Evolutionary conservation across 1,284 basidiomycete genomes (phyloP).

Genomic region (Cutaneotrichosporon spelunceum): DNA sequence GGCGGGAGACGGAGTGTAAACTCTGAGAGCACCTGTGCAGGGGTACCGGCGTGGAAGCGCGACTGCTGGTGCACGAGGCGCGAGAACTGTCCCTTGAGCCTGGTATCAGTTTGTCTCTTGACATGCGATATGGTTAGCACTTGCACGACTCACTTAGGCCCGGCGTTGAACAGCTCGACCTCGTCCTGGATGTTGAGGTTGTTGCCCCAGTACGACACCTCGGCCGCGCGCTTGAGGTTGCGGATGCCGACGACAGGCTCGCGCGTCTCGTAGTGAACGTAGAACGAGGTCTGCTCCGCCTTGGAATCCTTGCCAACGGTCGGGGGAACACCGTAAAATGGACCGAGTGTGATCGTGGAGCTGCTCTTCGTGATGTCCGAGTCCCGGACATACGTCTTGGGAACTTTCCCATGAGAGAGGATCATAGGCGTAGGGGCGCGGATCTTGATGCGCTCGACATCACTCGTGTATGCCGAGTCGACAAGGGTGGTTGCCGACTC

Average conservation of each 20-base stretch:
- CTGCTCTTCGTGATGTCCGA: conserved; percentile 64
- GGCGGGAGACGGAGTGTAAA: conserved; percentile 70
- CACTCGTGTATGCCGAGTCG: conserved; percentile 76
- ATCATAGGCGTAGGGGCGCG: conserved; percentile 71
- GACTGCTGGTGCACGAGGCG: conserved; percentile 81
- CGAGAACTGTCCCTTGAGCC: conserved; percentile 93
- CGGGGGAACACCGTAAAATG: conserved; percentile 69
- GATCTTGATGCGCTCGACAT: conserved; percentile 77
- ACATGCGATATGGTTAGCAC: neutral
- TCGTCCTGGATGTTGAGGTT: conserved; percentile 92
- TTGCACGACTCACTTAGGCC: conserved; percentile 68
- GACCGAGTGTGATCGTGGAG: conserved; percentile 80
- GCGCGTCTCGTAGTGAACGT: conserved; percentile 76
- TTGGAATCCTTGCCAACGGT: conserved; percentile 54
- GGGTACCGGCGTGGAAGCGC: conserved; percentile 61
- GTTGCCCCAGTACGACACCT: conserved; percentile 95
- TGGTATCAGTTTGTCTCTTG: conserved; percentile 41
- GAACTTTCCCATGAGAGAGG: conserved; percentile 61
- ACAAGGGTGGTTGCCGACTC: conserved; percentile 63
- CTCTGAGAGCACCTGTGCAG: conserved; percentile 69
- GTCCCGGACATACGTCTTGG: conserved; percentile 44
- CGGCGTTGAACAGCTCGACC: conserved; percentile 77
- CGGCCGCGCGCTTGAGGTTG: conserved; percentile 70
- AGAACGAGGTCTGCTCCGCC: conserved; percentile 63
- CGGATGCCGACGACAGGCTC: conserved; percentile 74